A percentile compares a stretch with the other conserved stretches of the same genome.
These are phyloP conservation scores for Kazachstania sp. DNA, from an alignment of 1,139 yeast genomes.

Conservation along the genomic window DNA sequence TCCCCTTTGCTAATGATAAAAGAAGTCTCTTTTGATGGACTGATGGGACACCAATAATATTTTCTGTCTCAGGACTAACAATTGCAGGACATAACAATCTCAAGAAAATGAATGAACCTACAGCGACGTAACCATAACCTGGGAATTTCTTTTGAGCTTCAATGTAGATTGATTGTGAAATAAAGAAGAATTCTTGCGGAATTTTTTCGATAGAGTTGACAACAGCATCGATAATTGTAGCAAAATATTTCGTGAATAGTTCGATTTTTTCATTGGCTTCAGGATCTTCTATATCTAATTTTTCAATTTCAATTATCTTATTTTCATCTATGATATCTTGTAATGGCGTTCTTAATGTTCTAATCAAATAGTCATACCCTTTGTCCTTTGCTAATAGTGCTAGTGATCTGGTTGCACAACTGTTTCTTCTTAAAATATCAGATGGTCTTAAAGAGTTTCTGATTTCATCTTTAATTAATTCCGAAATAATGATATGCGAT, in stretches of 20 bases:
- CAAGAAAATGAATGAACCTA: slow-evolving; percentile 80
- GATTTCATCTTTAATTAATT: slow-evolving; percentile 58
- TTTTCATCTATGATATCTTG: slow-evolving; percentile 43
- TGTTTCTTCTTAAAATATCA: slow-evolving; percentile 70
- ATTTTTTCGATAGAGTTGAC: slow-evolving; percentile 46
- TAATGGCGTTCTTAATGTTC: slow-evolving; percentile 48
- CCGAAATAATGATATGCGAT: slow-evolving; percentile 48
- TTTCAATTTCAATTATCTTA: slow-evolving; percentile 62
- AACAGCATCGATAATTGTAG: slow-evolving; percentile 52
- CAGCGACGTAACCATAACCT: slow-evolving; percentile 53
- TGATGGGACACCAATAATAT: slow-evolving; percentile 35
- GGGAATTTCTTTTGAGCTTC: slow-evolving; percentile 61
- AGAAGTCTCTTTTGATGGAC: slow-evolving; percentile 57
- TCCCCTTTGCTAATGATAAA: slow-evolving; percentile 72
- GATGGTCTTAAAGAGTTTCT: slow-evolving; percentile 50
- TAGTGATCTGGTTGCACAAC: slow-evolving; percentile 70
- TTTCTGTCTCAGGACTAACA: slow-evolving; percentile 75
- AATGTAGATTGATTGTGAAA: slow-evolving; percentile 65
- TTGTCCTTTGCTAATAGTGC: slow-evolving; percentile 61
- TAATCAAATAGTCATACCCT: slow-evolving; percentile 51
- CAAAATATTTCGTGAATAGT: slow-evolving; percentile 50
- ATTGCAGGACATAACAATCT: slow-evolving; percentile 86
- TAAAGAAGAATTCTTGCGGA: slow-evolving; percentile 65
- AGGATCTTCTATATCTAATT: slow-evolving; percentile 34
- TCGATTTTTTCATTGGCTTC: slow-evolving; percentile 34